Evolutionary conservation across 1,284 basidiomycete genomes (phyloP).

Genomic region (Butyriboletus appendiculatus): DNA sequence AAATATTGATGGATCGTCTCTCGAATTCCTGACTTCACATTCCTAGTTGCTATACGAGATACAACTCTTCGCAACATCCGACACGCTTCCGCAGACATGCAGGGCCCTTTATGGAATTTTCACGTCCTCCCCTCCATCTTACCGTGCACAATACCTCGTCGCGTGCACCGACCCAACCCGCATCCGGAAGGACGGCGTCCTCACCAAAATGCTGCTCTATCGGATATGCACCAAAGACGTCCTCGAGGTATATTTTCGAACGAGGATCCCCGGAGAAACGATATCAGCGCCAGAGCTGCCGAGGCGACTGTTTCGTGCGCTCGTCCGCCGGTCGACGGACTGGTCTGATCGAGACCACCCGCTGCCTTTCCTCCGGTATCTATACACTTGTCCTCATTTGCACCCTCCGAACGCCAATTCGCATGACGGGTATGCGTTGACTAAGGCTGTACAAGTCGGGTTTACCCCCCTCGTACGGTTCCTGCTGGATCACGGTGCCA

Average conservation of each 20-base stretch:
- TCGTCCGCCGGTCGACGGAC: conserved; percentile 33
- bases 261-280: background rate
- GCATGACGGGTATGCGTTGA: conserved; percentile 76
- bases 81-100: conserved; percentile 57
- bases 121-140: conserved; percentile 49
- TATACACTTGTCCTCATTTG: conserved; percentile 47
- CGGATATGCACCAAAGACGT: conserved; percentile 62
- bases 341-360: conserved; percentile 54
- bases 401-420: conserved; percentile 54
- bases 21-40: background rate
- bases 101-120: conserved; percentile 54
- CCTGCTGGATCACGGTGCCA: conserved; percentile 71
- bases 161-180: conserved; percentile 32
- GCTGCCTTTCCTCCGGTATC: conserved; percentile 59
- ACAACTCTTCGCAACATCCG: conserved; percentile 64
- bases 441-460: conserved; percentile 67
- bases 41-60: conserved; percentile 79
- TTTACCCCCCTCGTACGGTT: conserved; percentile 67
- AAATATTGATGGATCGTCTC: background rate
- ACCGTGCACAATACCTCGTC: conserved; percentile 62
- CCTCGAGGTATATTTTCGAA: conserved; percentile 49
- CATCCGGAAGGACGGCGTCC: conserved; percentile 22
- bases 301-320: conserved; percentile 57
- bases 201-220: conserved; percentile 60
- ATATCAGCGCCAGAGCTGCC: conserved; percentile 49